A percentile compares a stretch with the other conserved stretches of the same genome.
These are phyloP conservation scores for Pseudogymnoascus sp. DNA, from an alignment of 2,329 filamentous ascomycete genomes.

Conservation along the genomic window DNA sequence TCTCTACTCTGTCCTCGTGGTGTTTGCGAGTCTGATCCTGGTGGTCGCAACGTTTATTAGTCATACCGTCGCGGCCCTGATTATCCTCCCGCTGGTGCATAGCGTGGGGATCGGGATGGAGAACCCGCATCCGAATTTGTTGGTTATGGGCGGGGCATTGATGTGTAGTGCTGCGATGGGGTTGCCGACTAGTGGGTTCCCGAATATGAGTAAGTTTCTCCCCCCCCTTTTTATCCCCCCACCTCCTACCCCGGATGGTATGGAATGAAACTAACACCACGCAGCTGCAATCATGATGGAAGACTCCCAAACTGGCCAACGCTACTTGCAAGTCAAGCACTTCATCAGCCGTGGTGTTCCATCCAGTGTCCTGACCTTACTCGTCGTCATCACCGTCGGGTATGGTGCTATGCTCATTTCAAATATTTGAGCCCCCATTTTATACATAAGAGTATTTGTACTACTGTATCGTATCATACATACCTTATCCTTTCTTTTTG, in stretches of 20 bases:
- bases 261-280: slow-evolving; percentile 16
- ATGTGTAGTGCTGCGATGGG: slow-evolving; percentile 99
- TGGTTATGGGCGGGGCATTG: slow-evolving; percentile 90
- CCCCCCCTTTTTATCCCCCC: background rate
- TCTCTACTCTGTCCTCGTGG: slow-evolving; percentile 76
- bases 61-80: slow-evolving; percentile 91
- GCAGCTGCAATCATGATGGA: slow-evolving; percentile 98
- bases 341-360: slow-evolving; percentile 93
- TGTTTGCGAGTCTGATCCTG: slow-evolving; percentile 76
- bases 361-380: slow-evolving; percentile 70
- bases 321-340: slow-evolving; percentile 86
- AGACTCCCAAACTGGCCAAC: slow-evolving; percentile 78
- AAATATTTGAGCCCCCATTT: slow-evolving; percentile 21
- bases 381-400: slow-evolving; percentile 78
- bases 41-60: slow-evolving; percentile 97
- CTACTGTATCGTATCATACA: background rate
- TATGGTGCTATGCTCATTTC: slow-evolving; percentile 72
- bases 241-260: slow-evolving; percentile 3
- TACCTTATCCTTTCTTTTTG: background rate
- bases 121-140: slow-evolving; percentile 82
- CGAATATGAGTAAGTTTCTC: slow-evolving; percentile 91
- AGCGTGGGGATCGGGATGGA: slow-evolving; percentile 80
- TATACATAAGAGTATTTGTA: slow-evolving; percentile 37
- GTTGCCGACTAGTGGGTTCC: slow-evolving; percentile 90
- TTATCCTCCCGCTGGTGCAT: slow-evolving; percentile 83